Base-by-base conservation (phyloP, 441 rosid genomes). In the Theobroma grandiflorum region DNA sequence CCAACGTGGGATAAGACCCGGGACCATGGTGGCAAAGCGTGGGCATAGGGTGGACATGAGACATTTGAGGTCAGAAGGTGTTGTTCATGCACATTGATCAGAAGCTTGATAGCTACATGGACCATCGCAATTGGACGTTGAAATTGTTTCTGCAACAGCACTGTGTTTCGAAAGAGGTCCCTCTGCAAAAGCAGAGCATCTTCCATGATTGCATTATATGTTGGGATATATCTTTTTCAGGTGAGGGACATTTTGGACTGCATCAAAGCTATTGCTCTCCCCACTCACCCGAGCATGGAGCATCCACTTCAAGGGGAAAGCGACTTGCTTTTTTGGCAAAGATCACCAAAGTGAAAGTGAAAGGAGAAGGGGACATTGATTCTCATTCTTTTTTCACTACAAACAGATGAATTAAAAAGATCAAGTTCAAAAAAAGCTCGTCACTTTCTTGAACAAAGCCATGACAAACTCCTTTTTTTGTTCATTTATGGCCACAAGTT, bases 401-500 rank as follows among this genome's bases (percentile, higher is more conserved):
- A 79, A 50, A 57, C n/a, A 77, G 33, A 81, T 49, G 35, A 49
- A 68, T 10, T 20, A 64, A 79, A 18, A 77, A 47, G 72, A 53
- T 3, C 3, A 45, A 65, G 10, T 43, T 52, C 8, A 9, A 37
- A 58, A 37, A 66, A 73, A 35, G 65, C 52, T 52, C 66, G 85
- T 65, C 78, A 35, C 53, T 83, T 79, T 86, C 85, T 77, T 16
- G 11, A 10, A 31, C 76, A 78, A 57, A 55, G 63, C 74, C 22
- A 55, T 0, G 74, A 79, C 74, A 63, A 4, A n/a, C 31, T 20
- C 45, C 40, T 31, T 63, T 57, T 57, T 18, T 53, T 35, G 79
- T 61, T 80, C 57, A 79, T 71, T 75, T 38, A 9, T 66, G 53
- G 71, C 85, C 88, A 79, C 86, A 82, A 76, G n/a, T 61, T 47